Percentiles rank a stretch among this genome's conserved stretches.
Conservation (phyloP, 208 protist genomes). For the Trypanosoma platydactyli region DNA sequence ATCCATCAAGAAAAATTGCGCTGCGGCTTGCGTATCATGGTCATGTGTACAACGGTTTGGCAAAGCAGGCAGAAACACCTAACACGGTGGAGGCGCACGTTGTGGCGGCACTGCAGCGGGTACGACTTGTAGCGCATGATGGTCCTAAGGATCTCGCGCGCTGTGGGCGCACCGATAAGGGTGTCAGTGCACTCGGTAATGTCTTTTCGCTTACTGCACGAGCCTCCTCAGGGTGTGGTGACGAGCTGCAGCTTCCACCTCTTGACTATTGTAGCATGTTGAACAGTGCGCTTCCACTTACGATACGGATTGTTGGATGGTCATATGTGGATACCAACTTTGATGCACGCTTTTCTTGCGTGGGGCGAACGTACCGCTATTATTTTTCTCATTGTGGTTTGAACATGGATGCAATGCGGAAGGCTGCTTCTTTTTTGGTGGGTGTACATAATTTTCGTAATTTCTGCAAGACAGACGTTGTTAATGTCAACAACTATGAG, state of each 20-base stretch:
- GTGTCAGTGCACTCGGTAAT: constrained; percentile 88
- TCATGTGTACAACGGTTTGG: constrained; percentile 76
- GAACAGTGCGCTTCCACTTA: constrained; percentile 92
- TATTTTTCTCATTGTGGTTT: constrained; percentile 87
- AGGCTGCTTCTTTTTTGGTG: constrained; percentile 77
- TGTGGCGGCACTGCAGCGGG: constrained; percentile 40
- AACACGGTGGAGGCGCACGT: constrained; percentile 84
- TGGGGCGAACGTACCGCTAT: constrained; percentile 91
- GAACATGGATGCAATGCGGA: constrained; percentile 88
- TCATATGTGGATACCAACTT: constrained; percentile 88
- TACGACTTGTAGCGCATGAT: constrained; percentile 60
- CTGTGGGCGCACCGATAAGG: constrained; percentile 89
- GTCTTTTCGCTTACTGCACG: constrained; percentile 66
- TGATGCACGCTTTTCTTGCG: constrained; percentile 90
- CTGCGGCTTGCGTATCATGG: constrained; percentile 89
- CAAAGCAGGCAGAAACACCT: constrained; percentile 79
- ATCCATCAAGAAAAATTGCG: constrained; percentile 77
- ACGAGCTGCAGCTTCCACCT: constrained; percentile 43
- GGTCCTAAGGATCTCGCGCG: constrained; percentile 70
- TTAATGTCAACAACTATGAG: constrained; percentile 90
- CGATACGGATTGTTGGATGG: constrained; percentile 95
- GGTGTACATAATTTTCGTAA: constrained; percentile 97
- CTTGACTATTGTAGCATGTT: constrained; percentile 95
- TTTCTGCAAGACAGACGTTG: constrained; percentile 97
- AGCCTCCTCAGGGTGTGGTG: constrained; percentile 47